Evolutionary conservation across 345 rosid genomes (phyloP).

Genomic region (Iberis pinnata): DNA sequence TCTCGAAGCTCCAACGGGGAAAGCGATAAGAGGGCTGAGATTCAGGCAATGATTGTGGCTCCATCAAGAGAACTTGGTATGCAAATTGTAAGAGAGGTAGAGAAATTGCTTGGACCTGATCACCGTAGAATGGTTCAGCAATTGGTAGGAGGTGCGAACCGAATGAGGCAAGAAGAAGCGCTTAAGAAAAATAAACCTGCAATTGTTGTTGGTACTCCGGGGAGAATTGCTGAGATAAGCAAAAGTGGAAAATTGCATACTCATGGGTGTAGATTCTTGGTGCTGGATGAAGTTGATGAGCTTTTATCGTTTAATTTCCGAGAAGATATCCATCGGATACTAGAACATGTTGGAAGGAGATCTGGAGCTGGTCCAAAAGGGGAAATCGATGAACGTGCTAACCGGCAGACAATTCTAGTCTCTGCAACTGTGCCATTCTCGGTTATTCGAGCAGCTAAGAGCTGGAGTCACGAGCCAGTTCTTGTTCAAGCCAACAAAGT

Average conservation of each 20-base stretch:
- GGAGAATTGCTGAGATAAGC: constrained; percentile 88
- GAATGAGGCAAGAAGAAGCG: constrained; percentile 93
- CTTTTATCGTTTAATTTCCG: constrained; percentile 85
- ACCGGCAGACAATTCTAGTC: constrained; percentile 68
- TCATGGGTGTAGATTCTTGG: constrained; percentile 75
- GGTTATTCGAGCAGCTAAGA: constrained; percentile 80
- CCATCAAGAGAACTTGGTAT: constrained; percentile 92
- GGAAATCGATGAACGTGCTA: constrained; percentile 33
- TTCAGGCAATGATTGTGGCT: constrained; percentile 88
- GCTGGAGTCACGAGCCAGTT: constrained; percentile 75
- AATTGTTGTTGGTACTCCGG: constrained; percentile 91
- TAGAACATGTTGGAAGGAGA: constrained; percentile 79
- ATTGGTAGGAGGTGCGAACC: constrained; percentile 94
- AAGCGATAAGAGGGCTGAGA: constrained; percentile 43
- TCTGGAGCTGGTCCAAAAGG: constrained; percentile 45
- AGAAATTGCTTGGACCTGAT: constrained; percentile 70
- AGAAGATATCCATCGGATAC: constrained; percentile 79
- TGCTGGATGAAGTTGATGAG: constrained; percentile 88
- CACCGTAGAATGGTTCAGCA: constrained; percentile 83
- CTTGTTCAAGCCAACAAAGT: constrained; percentile 75
- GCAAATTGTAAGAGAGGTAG: constrained; percentile 92
- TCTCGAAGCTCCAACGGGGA: constrained; percentile 33
- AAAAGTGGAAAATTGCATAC: constrained; percentile 90
- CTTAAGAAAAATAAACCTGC: constrained; percentile 86
- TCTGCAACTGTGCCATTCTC: constrained; percentile 95